Percentiles rank a stretch among this genome's conserved stretches.
Conservation (phyloP, 2,329 filamentous ascomycete species). For the Herpotrichia juniperi region DNA sequence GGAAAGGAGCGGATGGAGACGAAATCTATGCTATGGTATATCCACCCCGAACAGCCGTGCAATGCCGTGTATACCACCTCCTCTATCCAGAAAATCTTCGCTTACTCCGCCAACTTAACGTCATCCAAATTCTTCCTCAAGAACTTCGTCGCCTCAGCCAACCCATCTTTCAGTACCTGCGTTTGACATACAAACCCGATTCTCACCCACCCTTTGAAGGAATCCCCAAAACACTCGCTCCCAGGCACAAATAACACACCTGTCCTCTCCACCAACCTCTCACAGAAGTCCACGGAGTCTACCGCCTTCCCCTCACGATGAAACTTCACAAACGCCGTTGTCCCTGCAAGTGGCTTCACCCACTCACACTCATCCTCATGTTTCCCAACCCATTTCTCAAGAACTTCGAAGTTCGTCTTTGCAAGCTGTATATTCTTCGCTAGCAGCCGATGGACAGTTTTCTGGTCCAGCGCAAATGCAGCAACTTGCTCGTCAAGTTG, state of each 20-base stretch:
- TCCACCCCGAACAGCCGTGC: neutral
- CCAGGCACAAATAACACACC: slow-evolving; percentile 80
- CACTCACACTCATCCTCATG: slow-evolving; percentile 70
- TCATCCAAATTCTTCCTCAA: slow-evolving; percentile 63
- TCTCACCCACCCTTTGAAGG: slow-evolving; percentile 75
- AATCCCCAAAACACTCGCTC: slow-evolving; percentile 73
- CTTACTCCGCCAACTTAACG: slow-evolving; percentile 47
- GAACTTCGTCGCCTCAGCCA: slow-evolving; percentile 62
- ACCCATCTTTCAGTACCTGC: slow-evolving; percentile 68
- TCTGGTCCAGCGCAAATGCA: slow-evolving; percentile 71
- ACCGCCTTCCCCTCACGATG: slow-evolving; percentile 65
- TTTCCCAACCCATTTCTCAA: slow-evolving; percentile 71
- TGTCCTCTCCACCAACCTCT: slow-evolving; percentile 68
- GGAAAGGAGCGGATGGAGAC: neutral
- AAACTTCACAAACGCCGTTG: slow-evolving; percentile 79
- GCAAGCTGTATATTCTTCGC: slow-evolving; percentile 70
- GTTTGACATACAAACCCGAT: slow-evolving; percentile 79
- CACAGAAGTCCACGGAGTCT: slow-evolving; percentile 75
- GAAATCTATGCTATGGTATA: too few relatives aligned
- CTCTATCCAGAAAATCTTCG: neutral
- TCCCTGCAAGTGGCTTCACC: slow-evolving; percentile 78
- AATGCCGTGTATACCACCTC: neutral
- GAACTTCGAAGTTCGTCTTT: slow-evolving; percentile 67
- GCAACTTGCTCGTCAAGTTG: slow-evolving; percentile 81
- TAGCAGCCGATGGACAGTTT: slow-evolving; percentile 68